Evolutionary conservation across 192 early-diverging fungal species (phyloP).

Genomic region (Umbelopsis vinacea): DNA sequence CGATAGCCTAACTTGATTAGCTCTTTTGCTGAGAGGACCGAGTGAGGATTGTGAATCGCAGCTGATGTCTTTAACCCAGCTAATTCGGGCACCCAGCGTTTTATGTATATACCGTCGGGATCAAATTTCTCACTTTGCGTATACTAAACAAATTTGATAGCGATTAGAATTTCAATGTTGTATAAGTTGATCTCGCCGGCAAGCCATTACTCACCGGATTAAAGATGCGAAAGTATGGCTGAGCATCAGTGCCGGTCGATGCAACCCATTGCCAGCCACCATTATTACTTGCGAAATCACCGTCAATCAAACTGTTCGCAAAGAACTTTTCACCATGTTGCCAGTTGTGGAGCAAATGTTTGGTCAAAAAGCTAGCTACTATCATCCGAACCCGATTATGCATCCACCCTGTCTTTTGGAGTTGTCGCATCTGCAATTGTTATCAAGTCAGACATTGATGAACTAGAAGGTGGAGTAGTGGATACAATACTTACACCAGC

Average conservation of each 20-base stretch:
- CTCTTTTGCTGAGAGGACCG: constrained; percentile 36
- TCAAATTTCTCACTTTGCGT: constrained; percentile 61
- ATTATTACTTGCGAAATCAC: constrained; percentile 72
- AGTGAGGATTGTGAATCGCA: constrained; percentile 61
- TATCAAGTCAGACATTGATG: constrained; percentile 24
- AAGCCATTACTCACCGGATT: constrained; percentile 47
- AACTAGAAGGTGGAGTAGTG: not conserved
- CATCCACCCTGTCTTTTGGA: constrained; percentile 64
- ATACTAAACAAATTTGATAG: not conserved
- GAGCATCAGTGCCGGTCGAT: constrained; percentile 67
- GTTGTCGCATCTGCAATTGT: constrained; percentile 55
- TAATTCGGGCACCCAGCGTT: constrained; percentile 68
- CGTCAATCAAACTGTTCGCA: constrained; percentile 66
- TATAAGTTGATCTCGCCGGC: too few species aligned
- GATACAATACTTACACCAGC: constrained; percentile 46
- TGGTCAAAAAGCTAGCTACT: constrained; percentile 52
- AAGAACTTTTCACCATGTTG: constrained; percentile 72
- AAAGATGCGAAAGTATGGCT: constrained; percentile 73
- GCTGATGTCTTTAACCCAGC: constrained; percentile 34
- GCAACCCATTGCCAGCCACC: constrained; percentile 75
- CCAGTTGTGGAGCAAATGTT: constrained; percentile 66
- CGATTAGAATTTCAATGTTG: not conserved
- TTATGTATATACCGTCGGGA: constrained; percentile 58
- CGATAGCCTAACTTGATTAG: constrained; percentile 54
- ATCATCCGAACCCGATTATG: constrained; percentile 69